Evolutionary conservation across 75 land plant species (phyloP).

Genomic region (Pseudotsuga menziesii): DNA sequence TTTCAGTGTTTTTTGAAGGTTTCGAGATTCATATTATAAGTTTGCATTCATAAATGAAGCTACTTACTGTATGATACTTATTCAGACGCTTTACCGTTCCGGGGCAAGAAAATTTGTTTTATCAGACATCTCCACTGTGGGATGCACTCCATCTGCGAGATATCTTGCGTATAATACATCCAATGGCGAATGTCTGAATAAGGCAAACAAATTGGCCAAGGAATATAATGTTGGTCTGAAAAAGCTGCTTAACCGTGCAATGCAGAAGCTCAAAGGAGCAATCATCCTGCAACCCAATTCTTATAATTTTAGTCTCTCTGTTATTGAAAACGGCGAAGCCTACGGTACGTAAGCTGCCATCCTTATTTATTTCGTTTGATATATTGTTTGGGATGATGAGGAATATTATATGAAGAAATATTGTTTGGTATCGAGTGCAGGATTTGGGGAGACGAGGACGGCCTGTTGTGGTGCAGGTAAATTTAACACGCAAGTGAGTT

Average conservation of each 20-base stretch:
- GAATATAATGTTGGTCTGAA: no score
- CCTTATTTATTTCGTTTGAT: not conserved
- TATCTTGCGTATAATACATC: no score
- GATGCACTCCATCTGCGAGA: no score
- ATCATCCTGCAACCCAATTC: not conserved
- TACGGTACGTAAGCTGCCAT: not conserved
- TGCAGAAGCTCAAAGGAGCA: not conserved
- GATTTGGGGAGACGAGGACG: not conserved
- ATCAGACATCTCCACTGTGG: no score
- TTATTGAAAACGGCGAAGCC: no score
- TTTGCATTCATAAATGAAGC: not conserved
- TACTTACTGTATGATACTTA: not conserved
- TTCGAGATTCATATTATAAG: not conserved
- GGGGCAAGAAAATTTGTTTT: slow-evolving; percentile 6
- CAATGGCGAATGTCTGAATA: not conserved
- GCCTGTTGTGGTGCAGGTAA: not conserved
- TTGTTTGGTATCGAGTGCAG: not conserved
- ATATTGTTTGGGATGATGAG: not conserved
- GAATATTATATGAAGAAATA: no score
- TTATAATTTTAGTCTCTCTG: no score
- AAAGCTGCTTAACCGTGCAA: not conserved
- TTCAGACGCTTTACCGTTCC: not conserved
- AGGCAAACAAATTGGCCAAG: not conserved
- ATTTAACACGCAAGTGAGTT: not conserved
- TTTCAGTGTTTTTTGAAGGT: no score